Evolutionary conservation across 192 early-diverging fungal genomes (phyloP).

Genomic region (Backusella macrospora): DNA sequence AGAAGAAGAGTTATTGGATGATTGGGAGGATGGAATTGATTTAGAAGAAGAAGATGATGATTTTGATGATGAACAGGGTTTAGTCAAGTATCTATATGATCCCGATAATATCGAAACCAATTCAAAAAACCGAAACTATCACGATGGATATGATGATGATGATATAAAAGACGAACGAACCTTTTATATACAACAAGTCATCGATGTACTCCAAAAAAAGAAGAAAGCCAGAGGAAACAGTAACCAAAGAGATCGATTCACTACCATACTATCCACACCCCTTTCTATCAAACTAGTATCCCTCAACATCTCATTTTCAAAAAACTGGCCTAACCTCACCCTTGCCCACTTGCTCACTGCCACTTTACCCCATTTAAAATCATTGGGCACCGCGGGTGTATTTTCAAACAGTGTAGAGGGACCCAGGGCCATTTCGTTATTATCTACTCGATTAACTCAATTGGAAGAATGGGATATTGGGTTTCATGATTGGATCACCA

Average conservation of each 20-base stretch:
- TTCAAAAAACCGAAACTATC: too few relatives aligned
- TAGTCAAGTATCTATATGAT: neutral
- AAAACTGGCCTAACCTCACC: neutral
- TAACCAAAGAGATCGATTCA: neutral
- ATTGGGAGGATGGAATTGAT: neutral
- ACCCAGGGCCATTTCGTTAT: neutral
- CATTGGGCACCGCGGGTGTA: neutral
- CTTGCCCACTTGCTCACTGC: neutral
- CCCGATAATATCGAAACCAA: neutral
- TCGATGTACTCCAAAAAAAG: neutral
- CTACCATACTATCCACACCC: neutral
- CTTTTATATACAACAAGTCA: neutral
- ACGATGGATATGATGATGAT: neutral
- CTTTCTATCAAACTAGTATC: neutral
- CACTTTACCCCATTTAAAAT: neutral
- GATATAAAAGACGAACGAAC: neutral
- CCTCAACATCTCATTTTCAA: neutral
- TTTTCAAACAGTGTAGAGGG: neutral
- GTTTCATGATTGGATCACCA: neutral
- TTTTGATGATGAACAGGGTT: neutral
- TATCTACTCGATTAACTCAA: neutral
- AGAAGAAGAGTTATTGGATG: neutral
- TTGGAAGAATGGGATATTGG: constrained; percentile 12
- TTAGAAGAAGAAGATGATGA: neutral
- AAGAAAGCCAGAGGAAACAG: too few relatives aligned